These are phyloP conservation scores for Eragrostis curvula DNA, from an alignment of 176 grass and related monocot genomes.

Conservation along the genomic window DNA sequence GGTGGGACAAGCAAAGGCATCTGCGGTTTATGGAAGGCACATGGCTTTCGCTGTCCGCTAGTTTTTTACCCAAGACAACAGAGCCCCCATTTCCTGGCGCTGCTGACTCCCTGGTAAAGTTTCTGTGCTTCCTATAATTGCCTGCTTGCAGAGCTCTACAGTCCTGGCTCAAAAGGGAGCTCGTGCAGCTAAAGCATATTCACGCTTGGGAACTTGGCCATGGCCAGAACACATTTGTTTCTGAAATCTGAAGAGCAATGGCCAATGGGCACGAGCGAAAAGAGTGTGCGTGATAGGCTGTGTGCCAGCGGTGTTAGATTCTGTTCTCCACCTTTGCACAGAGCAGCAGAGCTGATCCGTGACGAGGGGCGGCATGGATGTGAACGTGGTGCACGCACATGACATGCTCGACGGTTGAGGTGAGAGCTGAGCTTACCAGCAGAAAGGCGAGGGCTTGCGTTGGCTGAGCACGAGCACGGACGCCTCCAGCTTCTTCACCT, in stretches of 20 bases:
- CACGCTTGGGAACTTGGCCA: background rate
- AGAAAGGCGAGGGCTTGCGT: slow-evolving; percentile 68
- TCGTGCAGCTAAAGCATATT: background rate
- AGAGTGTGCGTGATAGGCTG: slow-evolving; percentile 1
- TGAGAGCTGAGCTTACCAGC: slow-evolving; percentile 52
- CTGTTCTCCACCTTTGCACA: background rate
- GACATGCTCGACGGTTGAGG: slow-evolving; percentile 3
- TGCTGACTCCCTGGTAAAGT: background rate
- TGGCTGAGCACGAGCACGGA: slow-evolving; percentile 81
- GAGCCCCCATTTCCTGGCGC: background rate
- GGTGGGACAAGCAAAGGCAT: slow-evolving; percentile 25
- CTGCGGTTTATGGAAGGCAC: slow-evolving; percentile 39
- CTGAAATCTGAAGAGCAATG: slow-evolving; percentile 25
- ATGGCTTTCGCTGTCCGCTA: slow-evolving; percentile 26
- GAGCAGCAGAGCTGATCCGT: background rate
- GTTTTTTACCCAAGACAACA: background rate
- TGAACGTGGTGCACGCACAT: slow-evolving; percentile 19
- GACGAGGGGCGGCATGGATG: slow-evolving; percentile 14
- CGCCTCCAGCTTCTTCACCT: slow-evolving; percentile 89
- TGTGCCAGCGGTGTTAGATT: slow-evolving; percentile 46
- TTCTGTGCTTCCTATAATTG: background rate
- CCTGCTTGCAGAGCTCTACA: background rate
- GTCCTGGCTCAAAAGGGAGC: background rate
- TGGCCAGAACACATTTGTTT: background rate
- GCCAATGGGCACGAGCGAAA: background rate